These are phyloP conservation scores for Pueraria montana DNA, from an alignment of 306 rosid species.

Conservation along the genomic window DNA sequence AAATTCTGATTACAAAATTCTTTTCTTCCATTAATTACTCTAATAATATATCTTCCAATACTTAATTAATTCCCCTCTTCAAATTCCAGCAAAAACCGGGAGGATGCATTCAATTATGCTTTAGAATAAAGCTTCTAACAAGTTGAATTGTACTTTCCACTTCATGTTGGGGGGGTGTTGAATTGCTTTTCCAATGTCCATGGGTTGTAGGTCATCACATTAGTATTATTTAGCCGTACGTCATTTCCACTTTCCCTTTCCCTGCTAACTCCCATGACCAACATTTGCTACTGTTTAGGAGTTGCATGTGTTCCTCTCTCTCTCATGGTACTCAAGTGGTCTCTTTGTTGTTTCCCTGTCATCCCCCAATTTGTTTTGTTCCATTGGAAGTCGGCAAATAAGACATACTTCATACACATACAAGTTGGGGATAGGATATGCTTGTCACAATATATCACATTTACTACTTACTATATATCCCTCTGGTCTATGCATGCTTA, in stretches of 20 bases:
- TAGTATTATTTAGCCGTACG: conserved; percentile 8
- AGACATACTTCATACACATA: background rate
- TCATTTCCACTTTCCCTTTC: conserved; percentile 38
- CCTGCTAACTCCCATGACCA: conserved; percentile 7
- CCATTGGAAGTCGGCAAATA: conserved; percentile 17
- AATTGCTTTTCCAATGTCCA: conserved; percentile 36
- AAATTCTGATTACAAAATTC: no score
- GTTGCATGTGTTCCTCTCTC: conserved; percentile 14
- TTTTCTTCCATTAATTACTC: background rate
- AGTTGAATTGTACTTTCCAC: conserved; percentile 18
- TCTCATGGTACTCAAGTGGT: background rate
- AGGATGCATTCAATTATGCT: background rate
- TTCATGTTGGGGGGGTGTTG: background rate
- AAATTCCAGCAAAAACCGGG: background rate
- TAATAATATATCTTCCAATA: background rate
- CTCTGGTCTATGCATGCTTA: background rate
- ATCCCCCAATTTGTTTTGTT: conserved; percentile 41
- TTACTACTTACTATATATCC: background rate
- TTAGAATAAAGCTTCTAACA: conserved; percentile 17
- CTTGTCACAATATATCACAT: background rate
- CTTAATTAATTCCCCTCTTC: background rate
- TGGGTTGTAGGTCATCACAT: conserved; percentile 31
- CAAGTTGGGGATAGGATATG: background rate
- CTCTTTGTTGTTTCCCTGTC: conserved; percentile 41
- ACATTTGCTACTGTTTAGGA: conserved; percentile 6